Conservation (phyloP, 116 monocot species). For the Dioscorea cayenensis region DNA sequence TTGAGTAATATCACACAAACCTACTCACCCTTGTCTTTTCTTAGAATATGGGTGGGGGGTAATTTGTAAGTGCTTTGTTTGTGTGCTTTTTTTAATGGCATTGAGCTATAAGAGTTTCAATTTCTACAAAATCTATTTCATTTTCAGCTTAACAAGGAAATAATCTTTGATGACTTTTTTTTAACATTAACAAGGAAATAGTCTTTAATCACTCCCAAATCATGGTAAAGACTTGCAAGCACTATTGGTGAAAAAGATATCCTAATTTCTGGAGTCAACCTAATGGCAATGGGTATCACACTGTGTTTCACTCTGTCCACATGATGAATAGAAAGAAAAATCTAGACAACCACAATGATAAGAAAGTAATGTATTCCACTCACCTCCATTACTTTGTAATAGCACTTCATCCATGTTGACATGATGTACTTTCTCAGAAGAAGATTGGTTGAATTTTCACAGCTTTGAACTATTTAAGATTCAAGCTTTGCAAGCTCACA, state of each 20-base stretch:
- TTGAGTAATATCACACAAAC: too few species aligned
- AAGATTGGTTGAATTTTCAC: constrained; percentile 24
- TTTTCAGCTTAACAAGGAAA: too few species aligned
- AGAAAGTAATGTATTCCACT: constrained; percentile 55
- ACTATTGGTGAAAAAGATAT: constrained; percentile 62
- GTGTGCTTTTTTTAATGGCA: too few species aligned
- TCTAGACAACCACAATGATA: constrained; percentile 66
- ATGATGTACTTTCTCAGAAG: constrained; percentile 35
- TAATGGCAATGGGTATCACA: constrained; percentile 48
- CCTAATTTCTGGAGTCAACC: constrained; percentile 36
- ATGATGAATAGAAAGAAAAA: constrained; percentile 37
- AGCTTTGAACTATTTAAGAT: constrained; percentile 17
- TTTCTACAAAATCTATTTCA: too few species aligned
- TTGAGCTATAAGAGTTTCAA: too few species aligned
- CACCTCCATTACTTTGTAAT: constrained; percentile 23
- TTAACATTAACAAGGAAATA: constrained; percentile 6
- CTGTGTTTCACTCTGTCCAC: constrained; percentile 25
- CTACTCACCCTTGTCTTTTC: too few species aligned
- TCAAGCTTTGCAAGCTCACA: constrained; percentile 27
- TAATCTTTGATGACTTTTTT: not conserved
- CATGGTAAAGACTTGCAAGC: constrained; percentile 50
- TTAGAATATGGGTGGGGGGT: too few species aligned
- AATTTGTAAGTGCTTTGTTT: too few species aligned
- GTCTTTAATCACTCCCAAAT: constrained; percentile 41
- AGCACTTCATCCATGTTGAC: constrained; percentile 40